Conservation (phyloP, 2,329 filamentous ascomycete species). For the Drechslera avenae region DNA sequence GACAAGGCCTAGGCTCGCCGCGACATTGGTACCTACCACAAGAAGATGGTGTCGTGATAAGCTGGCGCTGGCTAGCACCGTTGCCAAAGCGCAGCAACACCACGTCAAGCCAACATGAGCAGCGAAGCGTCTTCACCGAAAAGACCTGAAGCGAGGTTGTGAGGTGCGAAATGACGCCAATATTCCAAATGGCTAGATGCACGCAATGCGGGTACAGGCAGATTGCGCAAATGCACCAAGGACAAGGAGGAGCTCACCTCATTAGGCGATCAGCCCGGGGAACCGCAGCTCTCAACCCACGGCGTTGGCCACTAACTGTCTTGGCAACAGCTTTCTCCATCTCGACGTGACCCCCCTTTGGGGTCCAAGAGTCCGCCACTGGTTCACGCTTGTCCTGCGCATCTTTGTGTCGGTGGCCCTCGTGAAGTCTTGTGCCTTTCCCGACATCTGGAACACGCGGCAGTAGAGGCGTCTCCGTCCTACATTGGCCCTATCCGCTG, state of each 20-base stretch:
- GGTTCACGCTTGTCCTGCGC: no score
- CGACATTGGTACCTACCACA: no score
- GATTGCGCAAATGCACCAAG: background rate
- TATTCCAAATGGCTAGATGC: background rate
- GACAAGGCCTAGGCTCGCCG: no score
- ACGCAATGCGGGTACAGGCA: background rate
- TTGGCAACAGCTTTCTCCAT: slow-evolving; percentile 5
- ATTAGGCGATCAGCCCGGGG: slow-evolving; percentile 2
- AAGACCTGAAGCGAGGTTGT: background rate
- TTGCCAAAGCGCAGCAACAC: no score
- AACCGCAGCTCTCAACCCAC: background rate
- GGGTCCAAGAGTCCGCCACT: background rate
- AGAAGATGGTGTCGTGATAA: no score
- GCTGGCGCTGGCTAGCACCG: no score
- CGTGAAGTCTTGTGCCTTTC: no score
- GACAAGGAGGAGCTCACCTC: background rate
- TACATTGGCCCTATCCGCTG: slow-evolving; percentile 3
- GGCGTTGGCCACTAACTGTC: background rate
- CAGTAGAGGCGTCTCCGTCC: slow-evolving; percentile 1
- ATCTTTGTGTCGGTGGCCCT: background rate
- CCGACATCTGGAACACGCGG: background rate
- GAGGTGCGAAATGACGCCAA: background rate
- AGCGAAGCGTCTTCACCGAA: no score
- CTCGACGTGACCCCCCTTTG: slow-evolving; percentile 3
- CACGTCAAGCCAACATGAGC: no score